Conservation (phyloP, 805 yeast genomes). For the Candida tammaniensis region DNA sequence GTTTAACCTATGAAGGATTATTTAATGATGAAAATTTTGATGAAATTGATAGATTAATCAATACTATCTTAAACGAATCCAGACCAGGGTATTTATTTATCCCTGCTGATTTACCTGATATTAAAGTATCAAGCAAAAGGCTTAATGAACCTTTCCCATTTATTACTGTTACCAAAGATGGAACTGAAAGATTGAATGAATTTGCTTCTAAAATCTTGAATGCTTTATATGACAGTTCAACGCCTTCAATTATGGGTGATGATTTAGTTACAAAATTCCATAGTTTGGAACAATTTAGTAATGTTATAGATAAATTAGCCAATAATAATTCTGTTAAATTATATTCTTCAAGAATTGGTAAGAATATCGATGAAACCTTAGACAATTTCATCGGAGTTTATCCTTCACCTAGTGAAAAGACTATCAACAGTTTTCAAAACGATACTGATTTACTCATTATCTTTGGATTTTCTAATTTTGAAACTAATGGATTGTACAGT, state of each 20-base stretch:
- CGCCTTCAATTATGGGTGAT: conserved; percentile 73
- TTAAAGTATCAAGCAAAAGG: conserved; percentile 20
- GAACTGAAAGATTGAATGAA: conserved; percentile 15
- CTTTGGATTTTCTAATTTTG: conserved; percentile 58
- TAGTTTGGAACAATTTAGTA: conserved; percentile 41
- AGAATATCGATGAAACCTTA: conserved; percentile 72
- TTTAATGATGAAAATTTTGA: conserved; percentile 38
- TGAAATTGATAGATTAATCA: conserved; percentile 68
- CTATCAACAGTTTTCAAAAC: conserved; percentile 28
- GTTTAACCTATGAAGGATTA: conserved; percentile 27
- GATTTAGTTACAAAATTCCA: conserved; percentile 63
- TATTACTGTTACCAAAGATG: conserved; percentile 5
- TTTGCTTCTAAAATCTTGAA: conserved; percentile 40
- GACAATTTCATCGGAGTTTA: conserved; percentile 69
- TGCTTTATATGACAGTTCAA: conserved; percentile 48
- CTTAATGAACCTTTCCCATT: conserved; percentile 17
- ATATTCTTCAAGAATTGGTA: conserved; percentile 64
- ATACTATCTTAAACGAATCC: conserved; percentile 50
- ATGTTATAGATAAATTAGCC: conserved; percentile 47
- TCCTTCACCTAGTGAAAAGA: conserved; percentile 25
- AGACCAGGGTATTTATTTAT: conserved; percentile 82
- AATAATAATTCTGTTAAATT: conserved; percentile 31
- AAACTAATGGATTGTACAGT: conserved; percentile 25
- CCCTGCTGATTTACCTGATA: conserved; percentile 66
- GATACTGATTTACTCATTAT: conserved; percentile 66